These are phyloP conservation scores for Alloascoidea hylecoeti DNA, from an alignment of 805 yeast species.

Conservation along the genomic window DNA sequence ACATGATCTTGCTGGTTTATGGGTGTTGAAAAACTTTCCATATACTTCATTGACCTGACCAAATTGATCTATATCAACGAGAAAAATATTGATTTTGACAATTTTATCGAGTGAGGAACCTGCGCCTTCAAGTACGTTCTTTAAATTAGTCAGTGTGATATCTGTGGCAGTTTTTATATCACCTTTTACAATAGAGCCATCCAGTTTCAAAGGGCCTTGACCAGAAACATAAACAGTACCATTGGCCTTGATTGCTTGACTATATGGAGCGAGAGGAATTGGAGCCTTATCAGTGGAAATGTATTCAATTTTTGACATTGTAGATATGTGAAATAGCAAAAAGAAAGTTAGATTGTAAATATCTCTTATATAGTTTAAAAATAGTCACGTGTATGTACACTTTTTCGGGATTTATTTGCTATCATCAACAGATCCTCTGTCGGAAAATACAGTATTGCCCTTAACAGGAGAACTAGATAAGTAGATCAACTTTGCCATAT, in stretches of 20 bases:
- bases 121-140: conserved; percentile 67
- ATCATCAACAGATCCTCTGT: neutral
- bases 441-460: conserved; percentile 5
- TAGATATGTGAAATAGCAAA: conserved; percentile 5
- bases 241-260: conserved; percentile 89
- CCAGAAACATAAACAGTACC: conserved; percentile 81
- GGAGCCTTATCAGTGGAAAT: conserved; percentile 70
- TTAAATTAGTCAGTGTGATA: conserved; percentile 56
- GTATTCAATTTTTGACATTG: neutral
- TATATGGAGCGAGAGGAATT: conserved; percentile 92
- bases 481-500: too few relatives aligned
- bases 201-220: conserved; percentile 69
- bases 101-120: conserved; percentile 74
- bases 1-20: conserved; percentile 85
- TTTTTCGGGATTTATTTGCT: too few relatives aligned
- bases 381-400: too few relatives aligned
- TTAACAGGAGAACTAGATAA: too few relatives aligned
- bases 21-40: conserved; percentile 51
- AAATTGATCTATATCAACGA: conserved; percentile 66
- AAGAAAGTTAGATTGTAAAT: conserved; percentile 1
- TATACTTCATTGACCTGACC: conserved; percentile 64
- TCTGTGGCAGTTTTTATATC: conserved; percentile 19
- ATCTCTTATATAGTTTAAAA: too few relatives aligned
- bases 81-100: conserved; percentile 68
- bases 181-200: conserved; percentile 5